Conservation (phyloP, 23 red algal genomes). For the Agarophyton chilense region DNA sequence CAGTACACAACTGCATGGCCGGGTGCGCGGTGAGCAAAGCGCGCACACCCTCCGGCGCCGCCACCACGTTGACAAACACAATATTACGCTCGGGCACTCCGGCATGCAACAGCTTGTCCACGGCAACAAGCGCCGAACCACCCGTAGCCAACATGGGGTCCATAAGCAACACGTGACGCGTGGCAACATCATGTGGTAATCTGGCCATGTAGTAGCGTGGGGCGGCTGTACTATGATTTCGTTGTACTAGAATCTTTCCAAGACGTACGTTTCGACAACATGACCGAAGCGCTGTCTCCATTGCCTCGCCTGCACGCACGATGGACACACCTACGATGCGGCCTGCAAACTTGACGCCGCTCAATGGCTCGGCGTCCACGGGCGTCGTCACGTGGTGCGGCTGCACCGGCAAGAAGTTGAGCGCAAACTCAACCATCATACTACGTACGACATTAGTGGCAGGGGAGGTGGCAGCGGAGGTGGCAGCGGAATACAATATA, state of each 20-base stretch:
- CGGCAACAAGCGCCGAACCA: constrained; percentile 69
- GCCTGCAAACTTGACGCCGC: constrained; percentile 79
- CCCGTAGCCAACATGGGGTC: constrained; percentile 98
- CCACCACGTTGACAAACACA: constrained; percentile 87
- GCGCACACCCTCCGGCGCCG: constrained; percentile 76
- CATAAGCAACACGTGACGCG: constrained; percentile 86
- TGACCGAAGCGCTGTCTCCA: constrained; percentile 86
- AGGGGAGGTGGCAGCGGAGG: background rate
- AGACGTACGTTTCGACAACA: constrained; percentile 87
- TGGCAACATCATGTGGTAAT: constrained; percentile 78
- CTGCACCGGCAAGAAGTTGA: constrained; percentile 90
- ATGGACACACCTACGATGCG: constrained; percentile 96
- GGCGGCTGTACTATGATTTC: constrained; percentile 74
- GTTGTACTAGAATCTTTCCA: constrained; percentile 97
- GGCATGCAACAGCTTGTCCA: constrained; percentile 70
- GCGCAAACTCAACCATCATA: constrained; percentile 83
- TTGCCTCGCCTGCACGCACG: constrained; percentile 94
- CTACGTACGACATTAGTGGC: background rate
- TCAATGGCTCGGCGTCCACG: constrained; percentile 60
- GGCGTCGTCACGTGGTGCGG: constrained; percentile 75
- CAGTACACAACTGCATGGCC: constrained; percentile 74
- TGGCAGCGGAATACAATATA: background rate
- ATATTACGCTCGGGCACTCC: constrained; percentile 82
- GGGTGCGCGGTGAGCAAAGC: constrained; percentile 58
- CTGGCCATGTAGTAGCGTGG: constrained; percentile 78